Conservation (phyloP, 805 yeast genomes). For the Nakazawaea holstii region DNA sequence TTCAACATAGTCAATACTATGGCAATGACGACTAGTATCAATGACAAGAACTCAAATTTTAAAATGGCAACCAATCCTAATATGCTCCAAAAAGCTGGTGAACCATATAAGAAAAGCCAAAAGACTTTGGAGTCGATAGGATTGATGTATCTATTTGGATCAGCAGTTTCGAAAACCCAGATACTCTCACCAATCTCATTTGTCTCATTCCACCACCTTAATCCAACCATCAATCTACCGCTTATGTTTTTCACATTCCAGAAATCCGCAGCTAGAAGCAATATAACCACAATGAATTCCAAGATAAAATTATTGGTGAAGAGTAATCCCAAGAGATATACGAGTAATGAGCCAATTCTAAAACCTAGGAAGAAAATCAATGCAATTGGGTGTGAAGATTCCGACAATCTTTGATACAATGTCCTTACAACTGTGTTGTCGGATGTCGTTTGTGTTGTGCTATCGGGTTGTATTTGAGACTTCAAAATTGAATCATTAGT, state of each 20-base stretch:
- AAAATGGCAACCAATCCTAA: conserved; percentile 75
- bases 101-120: conserved; percentile 72
- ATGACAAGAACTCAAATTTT: conserved; percentile 66
- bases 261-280: conserved; percentile 82
- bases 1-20: conserved; percentile 71
- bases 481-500: not conserved
- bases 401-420: conserved; percentile 42
- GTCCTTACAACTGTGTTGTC: conserved; percentile 21
- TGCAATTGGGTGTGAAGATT: conserved; percentile 84
- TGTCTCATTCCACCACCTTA: conserved; percentile 97
- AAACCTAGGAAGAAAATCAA: conserved; percentile 57
- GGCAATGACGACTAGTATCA: conserved; percentile 62
- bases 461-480: conserved; percentile 9
- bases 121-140: conserved; percentile 89
- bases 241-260: conserved; percentile 91
- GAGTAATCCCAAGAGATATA: conserved; percentile 67
- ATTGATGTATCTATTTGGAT: conserved; percentile 65
- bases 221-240: conserved; percentile 85
- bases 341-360: conserved; percentile 56
- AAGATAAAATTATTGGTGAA: conserved; percentile 64
- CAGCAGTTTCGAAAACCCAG: conserved; percentile 89
- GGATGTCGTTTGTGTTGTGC: conserved; percentile 5
- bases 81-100: conserved; percentile 72
- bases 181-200: conserved; percentile 56
- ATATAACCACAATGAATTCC: conserved; percentile 71